Evolutionary conservation across 345 rosid species (phyloP), one percentile per base, ranked within the genome.

Genomic region (Kernera saxatilis): DNA sequence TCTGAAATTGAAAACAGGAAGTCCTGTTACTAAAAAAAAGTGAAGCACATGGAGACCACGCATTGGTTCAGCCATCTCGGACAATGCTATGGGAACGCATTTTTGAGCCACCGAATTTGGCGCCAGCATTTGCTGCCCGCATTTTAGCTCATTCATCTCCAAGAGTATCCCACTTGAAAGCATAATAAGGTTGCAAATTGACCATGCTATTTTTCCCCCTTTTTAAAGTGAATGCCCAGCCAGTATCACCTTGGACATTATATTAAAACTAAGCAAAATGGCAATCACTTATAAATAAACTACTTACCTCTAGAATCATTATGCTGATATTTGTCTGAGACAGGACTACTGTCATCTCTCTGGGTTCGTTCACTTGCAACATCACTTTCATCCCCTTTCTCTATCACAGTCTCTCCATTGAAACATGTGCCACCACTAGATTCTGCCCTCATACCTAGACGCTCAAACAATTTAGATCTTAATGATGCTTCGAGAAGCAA

Each of bases 401-500:
- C 92, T 71, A 81, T 72, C 44, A 64, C 70, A 64, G 82, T 78
- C 65, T 73, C 84, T 52, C 70, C 60, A 67, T 79, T 63, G 45
- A 41, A 40, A 81, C 78, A 73, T 66, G 78, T 69, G 61, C 69
- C 81, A 74, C 72, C 79, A 61, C 14, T 78, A 46, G 83, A 82
- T 46, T 71, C 79, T 56, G 69, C 81, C 82, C 80, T 85, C 71
- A 14, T 77, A 64, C 86, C 77, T 66, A 86, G 69, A 33, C 89
- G 90, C 30, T 88, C 93, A 88, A 80, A 84, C 64, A 94, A 79
- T 76, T 89, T 79, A 53, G 99, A 86, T 73, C 99, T 89, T 46
- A 94, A 75, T 73, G 88, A 73, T 53, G 93, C 97, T 82, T 94
- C 99, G 57, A 89, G 90, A 73, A 71, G 81, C 77, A 89, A 73